phyloP scores from a whole-genome alignment of 2,329 filamentous ascomycete genomes.

The Nothopassalora personata region DNA sequence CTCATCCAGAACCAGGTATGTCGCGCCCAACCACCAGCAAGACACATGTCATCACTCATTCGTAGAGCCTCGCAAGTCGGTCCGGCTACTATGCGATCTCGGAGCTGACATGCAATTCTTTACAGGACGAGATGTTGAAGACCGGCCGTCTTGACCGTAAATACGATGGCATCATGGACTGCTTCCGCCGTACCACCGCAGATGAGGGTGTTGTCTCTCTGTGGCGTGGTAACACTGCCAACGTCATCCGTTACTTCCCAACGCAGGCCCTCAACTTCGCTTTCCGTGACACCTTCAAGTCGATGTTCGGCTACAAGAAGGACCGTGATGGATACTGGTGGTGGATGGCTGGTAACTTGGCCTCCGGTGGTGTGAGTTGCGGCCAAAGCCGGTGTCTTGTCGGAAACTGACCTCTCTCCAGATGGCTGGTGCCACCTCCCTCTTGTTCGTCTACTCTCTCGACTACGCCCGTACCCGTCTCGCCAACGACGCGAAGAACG shows the following conservation, averaged over 20 bases:
- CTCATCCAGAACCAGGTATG: slow-evolving; percentile 99
- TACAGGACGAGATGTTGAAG: slow-evolving; percentile 99
- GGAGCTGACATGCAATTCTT: slow-evolving; percentile 3
- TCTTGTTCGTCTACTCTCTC: slow-evolving; percentile 99
- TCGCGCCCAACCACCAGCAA: slow-evolving; percentile 22
- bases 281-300: slow-evolving; percentile 99
- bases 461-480: slow-evolving; percentile 99
- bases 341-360: slow-evolving; percentile 99
- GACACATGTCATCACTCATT: slow-evolving; percentile 2
- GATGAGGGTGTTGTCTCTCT: slow-evolving; percentile 91
- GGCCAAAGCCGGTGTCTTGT: not conserved
- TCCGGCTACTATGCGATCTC: not conserved
- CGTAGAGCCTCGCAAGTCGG: slow-evolving; percentile 5
- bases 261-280: slow-evolving; percentile 99
- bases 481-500: slow-evolving; percentile 99
- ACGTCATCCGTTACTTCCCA: slow-evolving; percentile 99
- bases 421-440: slow-evolving; percentile 98
- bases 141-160: slow-evolving; percentile 95
- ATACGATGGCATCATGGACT: slow-evolving; percentile 89
- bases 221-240: slow-evolving; percentile 99
- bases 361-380: slow-evolving; percentile 91
- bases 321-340: slow-evolving; percentile 94
- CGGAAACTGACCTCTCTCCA: slow-evolving; percentile 33
- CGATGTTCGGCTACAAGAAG: slow-evolving; percentile 99
- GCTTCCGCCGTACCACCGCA: slow-evolving; percentile 86